A percentile compares a stretch with the other conserved stretches of the same genome.
phyloP scores from a whole-genome alignment of 2,329 filamentous ascomycete genomes.

The Botrytis cinerea region DNA sequence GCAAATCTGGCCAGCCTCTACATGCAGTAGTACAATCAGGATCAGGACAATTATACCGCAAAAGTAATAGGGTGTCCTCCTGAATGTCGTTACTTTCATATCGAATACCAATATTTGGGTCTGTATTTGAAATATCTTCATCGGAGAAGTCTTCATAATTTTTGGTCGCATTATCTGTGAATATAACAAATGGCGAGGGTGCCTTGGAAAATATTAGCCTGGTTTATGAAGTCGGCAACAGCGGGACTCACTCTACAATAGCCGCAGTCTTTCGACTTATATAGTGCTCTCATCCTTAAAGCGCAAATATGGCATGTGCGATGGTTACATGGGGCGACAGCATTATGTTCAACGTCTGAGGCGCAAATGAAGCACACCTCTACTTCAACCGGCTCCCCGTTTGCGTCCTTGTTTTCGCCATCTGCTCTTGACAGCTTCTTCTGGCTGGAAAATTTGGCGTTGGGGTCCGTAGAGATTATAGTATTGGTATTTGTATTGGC shows the following conservation, averaged over 20 bases:
- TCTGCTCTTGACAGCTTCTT: slow-evolving; percentile 5
- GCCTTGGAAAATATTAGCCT: slow-evolving; percentile 52
- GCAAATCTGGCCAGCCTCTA: slow-evolving; percentile 75
- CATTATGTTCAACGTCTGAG: slow-evolving; percentile 81
- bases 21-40: slow-evolving; percentile 81
- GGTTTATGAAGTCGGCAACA: slow-evolving; percentile 37
- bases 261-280: slow-evolving; percentile 96
- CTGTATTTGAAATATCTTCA: slow-evolving; percentile 72
- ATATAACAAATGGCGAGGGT: slow-evolving; percentile 79
- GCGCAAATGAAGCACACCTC: slow-evolving; percentile 98
- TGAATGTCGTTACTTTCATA: slow-evolving; percentile 89
- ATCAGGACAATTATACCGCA: slow-evolving; percentile 95
- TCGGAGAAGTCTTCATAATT: slow-evolving; percentile 80
- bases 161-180: slow-evolving; percentile 82
- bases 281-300: slow-evolving; percentile 84
- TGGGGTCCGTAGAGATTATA: slow-evolving; percentile 3
- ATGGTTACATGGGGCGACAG: slow-evolving; percentile 93
- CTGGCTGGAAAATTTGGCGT: slow-evolving; percentile 9
- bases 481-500: slow-evolving; percentile 16
- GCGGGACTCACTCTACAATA: slow-evolving; percentile 75
- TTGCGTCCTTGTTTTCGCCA: slow-evolving; percentile 24
- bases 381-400: slow-evolving; percentile 56
- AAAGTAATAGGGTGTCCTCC: slow-evolving; percentile 82
- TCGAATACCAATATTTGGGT: slow-evolving; percentile 86
- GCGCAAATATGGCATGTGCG: slow-evolving; percentile 96